phyloP scores from a whole-genome alignment of 768 basidiomycete genomes.

The Austroboletus eburneus region DNA sequence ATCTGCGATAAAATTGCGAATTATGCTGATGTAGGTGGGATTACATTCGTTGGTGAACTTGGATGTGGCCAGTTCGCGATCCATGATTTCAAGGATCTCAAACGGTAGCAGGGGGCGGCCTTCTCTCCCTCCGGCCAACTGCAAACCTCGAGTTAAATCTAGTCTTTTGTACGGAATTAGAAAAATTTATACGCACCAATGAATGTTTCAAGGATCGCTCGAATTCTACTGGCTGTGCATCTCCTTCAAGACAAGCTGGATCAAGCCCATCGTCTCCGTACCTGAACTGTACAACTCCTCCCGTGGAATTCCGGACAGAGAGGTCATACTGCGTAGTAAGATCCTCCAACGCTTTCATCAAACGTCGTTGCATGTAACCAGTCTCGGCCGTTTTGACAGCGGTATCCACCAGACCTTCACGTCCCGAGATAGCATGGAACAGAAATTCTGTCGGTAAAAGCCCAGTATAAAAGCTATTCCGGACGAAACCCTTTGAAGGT shows the following conservation, averaged over 20 bases:
- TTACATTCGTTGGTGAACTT: conserved; percentile 71
- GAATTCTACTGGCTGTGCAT: conserved; percentile 90
- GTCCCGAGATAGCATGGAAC: conserved; percentile 98
- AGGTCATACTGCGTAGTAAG: conserved; percentile 94
- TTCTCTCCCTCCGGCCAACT: conserved; percentile 61
- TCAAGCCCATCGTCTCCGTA: conserved; percentile 98
- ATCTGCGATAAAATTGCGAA: conserved; percentile 67
- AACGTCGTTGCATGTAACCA: conserved; percentile 97
- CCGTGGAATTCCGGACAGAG: conserved; percentile 90
- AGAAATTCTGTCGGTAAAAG: conserved; percentile 92
- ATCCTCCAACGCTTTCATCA: conserved; percentile 99
- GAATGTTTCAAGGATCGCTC: conserved; percentile 85
- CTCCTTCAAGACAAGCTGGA: conserved; percentile 93
- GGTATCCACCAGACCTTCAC: conserved; percentile 98
- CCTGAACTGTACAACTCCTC: conserved; percentile 93
- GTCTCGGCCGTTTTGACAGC: conserved; percentile 99
- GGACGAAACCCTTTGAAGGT: conserved; percentile 96
- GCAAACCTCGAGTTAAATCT: conserved; percentile 1
- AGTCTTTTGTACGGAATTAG: neutral
- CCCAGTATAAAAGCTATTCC: conserved; percentile 95
- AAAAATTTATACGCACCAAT: conserved; percentile 41
- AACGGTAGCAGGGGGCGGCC: conserved; percentile 76
- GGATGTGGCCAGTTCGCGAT: conserved; percentile 52
- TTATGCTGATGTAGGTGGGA: conserved; percentile 59
- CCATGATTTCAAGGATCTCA: conserved; percentile 74